Evolutionary conservation across 2,329 filamentous ascomycete species (phyloP), one percentile per base, ranked within the genome.

Genomic region (Calonectria pteridis): DNA sequence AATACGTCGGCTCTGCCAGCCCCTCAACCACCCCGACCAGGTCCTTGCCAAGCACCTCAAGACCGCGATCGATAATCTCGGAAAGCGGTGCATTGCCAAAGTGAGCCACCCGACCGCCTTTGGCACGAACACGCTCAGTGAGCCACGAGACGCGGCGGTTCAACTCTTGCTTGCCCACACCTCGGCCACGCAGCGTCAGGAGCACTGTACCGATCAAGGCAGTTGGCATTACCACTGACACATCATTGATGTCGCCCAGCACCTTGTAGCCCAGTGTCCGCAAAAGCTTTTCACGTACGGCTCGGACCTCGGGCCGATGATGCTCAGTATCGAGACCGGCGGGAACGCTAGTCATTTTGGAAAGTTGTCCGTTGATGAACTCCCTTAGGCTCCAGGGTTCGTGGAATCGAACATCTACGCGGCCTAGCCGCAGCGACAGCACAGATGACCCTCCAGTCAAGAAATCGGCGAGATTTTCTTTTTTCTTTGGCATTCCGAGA

Each of bases 201-300:
- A 99, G 88, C 0, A 98, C 94, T 0, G 97, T 99, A 7, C 97
- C 97, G 31, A 99, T 97, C 53, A 99, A 89, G 0, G 97, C 96
- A 0, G 97, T 98, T 0, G 97, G 97, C 97, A 99, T 99, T 62
- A 99, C 95, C 0, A 99, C 97, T 0, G 96, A 98, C 2, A 98
- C 96, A 40, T 93, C 92, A 82, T 99, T 99, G 85, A 99, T 99
- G 80, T 99, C 95, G 0, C 94, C 93, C 2, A 99, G 88, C 0
- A 98, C 95, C 79, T 94, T 94, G 86, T 98, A 99, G 1, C 97
- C 97, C 69, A 99, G 88, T 0, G 95, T 97, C 43, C 95, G 91
- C 16, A 99, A 86, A 3, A 99, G 87, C 73, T 94, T 94, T 68
- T 95, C 90, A 29, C 93, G 89, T 16, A 93, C 87, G 1, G 88